Conservation (phyloP, 2,329 filamentous ascomycete species). For the Tolypocladium ovalisporum region DNA sequence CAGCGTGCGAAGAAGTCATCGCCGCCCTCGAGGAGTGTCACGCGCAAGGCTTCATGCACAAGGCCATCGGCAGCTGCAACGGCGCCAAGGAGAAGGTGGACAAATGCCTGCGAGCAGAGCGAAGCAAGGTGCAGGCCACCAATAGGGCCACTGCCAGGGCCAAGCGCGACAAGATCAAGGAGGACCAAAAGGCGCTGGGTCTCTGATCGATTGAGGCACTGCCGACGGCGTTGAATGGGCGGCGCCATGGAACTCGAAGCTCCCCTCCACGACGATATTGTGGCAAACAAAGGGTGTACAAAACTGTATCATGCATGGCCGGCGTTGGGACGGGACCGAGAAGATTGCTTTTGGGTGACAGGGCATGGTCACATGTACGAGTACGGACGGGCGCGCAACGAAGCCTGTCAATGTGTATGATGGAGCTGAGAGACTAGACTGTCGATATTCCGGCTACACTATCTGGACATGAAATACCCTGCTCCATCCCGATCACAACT, state of each 20-base stretch:
- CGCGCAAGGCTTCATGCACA: conserved; percentile 82
- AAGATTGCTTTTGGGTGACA: background rate
- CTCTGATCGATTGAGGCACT: conserved; percentile 14
- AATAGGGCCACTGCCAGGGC: conserved; percentile 60
- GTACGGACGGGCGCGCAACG: background rate
- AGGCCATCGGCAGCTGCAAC: conserved; percentile 84
- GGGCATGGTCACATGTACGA: background rate
- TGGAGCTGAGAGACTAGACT: background rate
- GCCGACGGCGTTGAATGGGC: background rate
- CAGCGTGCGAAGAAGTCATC: conserved; percentile 94
- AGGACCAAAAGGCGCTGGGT: conserved; percentile 48
- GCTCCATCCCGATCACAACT: conserved; percentile 15
- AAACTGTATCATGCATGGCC: conserved; percentile 6
- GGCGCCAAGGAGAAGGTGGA: conserved; percentile 74
- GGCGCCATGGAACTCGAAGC: background rate
- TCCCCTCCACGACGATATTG: conserved; percentile 1
- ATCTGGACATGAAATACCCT: background rate
- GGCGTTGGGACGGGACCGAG: conserved; percentile 5
- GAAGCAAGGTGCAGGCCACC: conserved; percentile 62
- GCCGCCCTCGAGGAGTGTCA: conserved; percentile 92
- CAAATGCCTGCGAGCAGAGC: conserved; percentile 71
- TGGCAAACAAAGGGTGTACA: conserved; percentile 1
- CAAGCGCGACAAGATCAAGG: conserved; percentile 64
- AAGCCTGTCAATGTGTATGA: background rate
- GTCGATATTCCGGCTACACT: background rate